Conservation (phyloP, 345 rosid genomes). For the Populus simonii region DNA sequence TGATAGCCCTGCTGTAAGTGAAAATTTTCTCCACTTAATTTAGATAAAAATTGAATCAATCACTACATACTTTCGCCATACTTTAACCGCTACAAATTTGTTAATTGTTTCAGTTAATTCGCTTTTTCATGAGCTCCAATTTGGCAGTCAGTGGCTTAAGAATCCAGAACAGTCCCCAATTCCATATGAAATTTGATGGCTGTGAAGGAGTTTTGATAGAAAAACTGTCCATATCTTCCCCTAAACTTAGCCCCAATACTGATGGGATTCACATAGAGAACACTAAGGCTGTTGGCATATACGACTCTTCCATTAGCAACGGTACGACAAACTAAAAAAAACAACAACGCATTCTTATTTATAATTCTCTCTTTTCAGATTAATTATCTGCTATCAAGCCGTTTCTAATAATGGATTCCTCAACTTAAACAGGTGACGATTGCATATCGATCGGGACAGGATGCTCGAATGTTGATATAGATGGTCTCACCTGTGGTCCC, state of each 20-base stretch:
- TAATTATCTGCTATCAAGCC: not conserved
- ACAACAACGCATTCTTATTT: not conserved
- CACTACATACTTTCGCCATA: not conserved
- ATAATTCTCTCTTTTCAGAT: not conserved
- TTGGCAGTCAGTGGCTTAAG: slow-evolving; percentile 57
- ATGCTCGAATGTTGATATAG: slow-evolving; percentile 24
- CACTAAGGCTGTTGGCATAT: slow-evolving; percentile 74
- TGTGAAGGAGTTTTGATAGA: slow-evolving; percentile 76
- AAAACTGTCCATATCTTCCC: slow-evolving; percentile 63
- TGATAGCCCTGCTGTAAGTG: slow-evolving; percentile 82
- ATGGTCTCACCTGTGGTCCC: slow-evolving; percentile 35
- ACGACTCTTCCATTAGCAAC: slow-evolving; percentile 69
- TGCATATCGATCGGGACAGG: slow-evolving; percentile 37
- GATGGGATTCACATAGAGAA: slow-evolving; percentile 88
- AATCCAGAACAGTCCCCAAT: slow-evolving; percentile 91
- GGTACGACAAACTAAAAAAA: slow-evolving; percentile 38
- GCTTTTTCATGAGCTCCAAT: slow-evolving; percentile 96
- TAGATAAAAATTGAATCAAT: not conserved
- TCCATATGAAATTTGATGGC: slow-evolving; percentile 96
- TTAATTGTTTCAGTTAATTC: slow-evolving; percentile 51
- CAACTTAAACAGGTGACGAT: slow-evolving; percentile 24
- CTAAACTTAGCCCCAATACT: slow-evolving; percentile 92
- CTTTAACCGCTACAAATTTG: not conserved
- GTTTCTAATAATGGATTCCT: not conserved
- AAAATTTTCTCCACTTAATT: not conserved